Evolutionary conservation across 2,329 filamentous ascomycete genomes (phyloP).

Genomic region (Xylariaceae sp.): DNA sequence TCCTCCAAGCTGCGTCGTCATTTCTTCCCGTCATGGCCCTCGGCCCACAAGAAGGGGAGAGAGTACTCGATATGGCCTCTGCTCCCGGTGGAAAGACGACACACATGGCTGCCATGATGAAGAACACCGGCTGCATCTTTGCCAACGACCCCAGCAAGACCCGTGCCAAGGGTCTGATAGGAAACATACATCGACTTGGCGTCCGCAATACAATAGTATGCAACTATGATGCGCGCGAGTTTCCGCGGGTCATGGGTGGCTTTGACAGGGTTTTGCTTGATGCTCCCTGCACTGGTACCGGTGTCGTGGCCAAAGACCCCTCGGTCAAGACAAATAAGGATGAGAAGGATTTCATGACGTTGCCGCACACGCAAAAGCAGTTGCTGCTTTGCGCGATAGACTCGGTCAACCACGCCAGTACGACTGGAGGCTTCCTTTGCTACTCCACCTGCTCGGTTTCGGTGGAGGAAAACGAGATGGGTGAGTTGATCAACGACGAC

Average conservation of each 20-base stretch:
- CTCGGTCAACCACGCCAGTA: constrained; percentile 82
- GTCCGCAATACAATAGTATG: constrained; percentile 92
- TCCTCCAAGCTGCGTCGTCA: constrained; percentile 90
- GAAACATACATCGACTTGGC: constrained; percentile 92
- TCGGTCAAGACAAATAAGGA: constrained; percentile 98
- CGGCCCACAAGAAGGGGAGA: constrained; percentile 85
- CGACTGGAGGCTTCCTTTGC: constrained; percentile 80
- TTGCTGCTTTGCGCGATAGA: constrained; percentile 89
- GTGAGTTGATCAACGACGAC: constrained; percentile 6
- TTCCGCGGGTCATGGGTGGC: constrained; percentile 88
- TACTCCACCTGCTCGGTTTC: constrained; percentile 93
- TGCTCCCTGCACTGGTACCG: constrained; percentile 96
- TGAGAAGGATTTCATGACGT: constrained; percentile 84
- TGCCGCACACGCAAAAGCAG: constrained; percentile 93
- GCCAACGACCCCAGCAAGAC: constrained; percentile 94
- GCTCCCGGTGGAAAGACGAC: constrained; percentile 95
- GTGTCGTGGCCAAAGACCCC: constrained; percentile 94
- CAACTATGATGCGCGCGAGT: constrained; percentile 90
- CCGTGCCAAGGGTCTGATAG: constrained; percentile 92
- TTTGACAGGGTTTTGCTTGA: constrained; percentile 68
- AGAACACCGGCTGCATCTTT: constrained; percentile 91
- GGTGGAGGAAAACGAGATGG: constrained; percentile 77
- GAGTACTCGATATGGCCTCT: constrained; percentile 88
- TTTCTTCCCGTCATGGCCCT: constrained; percentile 98
- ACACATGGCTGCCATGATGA: constrained; percentile 93